Base-by-base conservation (phyloP, 305 asterid species). In the Salvia sclarea region DNA sequence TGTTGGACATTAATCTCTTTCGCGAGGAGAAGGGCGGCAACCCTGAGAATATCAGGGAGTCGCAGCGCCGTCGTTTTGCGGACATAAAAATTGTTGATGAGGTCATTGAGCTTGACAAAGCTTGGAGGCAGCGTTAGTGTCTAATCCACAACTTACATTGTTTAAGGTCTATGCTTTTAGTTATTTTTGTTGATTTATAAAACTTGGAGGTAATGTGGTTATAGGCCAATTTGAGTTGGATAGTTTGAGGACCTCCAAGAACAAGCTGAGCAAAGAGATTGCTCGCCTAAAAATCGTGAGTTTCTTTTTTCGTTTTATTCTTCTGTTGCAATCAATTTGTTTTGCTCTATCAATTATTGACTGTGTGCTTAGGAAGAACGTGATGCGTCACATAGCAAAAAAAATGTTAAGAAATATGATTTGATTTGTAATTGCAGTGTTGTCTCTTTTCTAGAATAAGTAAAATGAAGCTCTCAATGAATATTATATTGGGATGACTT, bases 1-100 rank as follows among this genome's bases (percentile, higher is more conserved):
- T 94, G 99, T 74, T 89, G 90, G 98, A 91, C 69, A 85, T 91
- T 40, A 94, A 89, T 79, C 84, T 89, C 3, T 86, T 91, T 60
- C 86, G 96, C 38, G 96, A 75, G 71, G 96, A 88, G 68, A 92
- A 92, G 72, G 96, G 96, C 5, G 87, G 89, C 14, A 76, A 91
- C 66, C 96, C 96, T 2, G 95, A 89, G 76, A 79, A 82, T 58
- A 82, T 89, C 3, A 77, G 96, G 70, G 98, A 91, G 74, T 94
- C 97, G 11, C 97, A 85, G 64, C 88, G 96, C 13, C 97, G 97
- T 35, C 97, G 97, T 49, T 91, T 72, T 66, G 85, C 86, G 16
- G 68, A 83, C 21, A 88, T 80, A 6, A 70, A 41, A 55, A 76
- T 89, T 17, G 96, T 94, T 11, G 96, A 94, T 71, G 86, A 86